Evolutionary conservation across 129 eudicot genomes (phyloP).

Genomic region (Centrapalus pauciflorus): DNA sequence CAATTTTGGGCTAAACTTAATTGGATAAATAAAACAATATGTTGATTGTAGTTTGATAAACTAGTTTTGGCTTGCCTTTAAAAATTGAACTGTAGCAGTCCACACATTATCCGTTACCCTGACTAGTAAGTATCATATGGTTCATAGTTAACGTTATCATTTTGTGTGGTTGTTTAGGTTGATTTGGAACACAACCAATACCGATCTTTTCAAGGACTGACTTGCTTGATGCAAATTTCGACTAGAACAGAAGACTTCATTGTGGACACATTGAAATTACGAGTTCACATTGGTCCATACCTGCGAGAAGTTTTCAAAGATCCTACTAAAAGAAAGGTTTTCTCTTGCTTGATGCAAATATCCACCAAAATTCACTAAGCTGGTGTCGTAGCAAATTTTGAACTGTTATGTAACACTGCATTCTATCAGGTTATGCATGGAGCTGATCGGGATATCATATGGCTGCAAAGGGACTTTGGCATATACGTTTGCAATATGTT

Average conservation of each 20-base stretch:
- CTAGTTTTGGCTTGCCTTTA: too few species aligned
- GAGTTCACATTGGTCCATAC: conserved; percentile 80
- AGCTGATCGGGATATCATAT: conserved; percentile 85
- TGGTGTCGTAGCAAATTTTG: neutral
- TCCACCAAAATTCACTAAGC: neutral
- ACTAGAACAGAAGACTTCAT: conserved; percentile 90
- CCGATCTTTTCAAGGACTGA: conserved; percentile 98
- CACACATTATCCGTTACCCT: too few species aligned
- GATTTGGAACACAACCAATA: conserved; percentile 95
- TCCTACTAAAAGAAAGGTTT: conserved; percentile 78
- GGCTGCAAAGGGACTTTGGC: conserved; percentile 95
- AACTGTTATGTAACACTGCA: conserved; percentile 4
- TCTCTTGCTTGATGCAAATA: neutral
- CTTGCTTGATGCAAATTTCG: conserved; percentile 98
- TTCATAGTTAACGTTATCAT: conserved; percentile 11
- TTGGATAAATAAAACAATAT: too few species aligned
- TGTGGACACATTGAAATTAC: conserved; percentile 81
- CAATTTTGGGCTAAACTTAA: too few species aligned
- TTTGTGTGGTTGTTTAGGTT: conserved; percentile 46
- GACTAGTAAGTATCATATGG: neutral
- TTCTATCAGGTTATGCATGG: conserved; percentile 85
- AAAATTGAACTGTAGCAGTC: too few species aligned
- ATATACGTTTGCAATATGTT: conserved; percentile 89
- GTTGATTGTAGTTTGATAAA: too few species aligned
- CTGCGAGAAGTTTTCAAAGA: conserved; percentile 87